phyloP scores from a whole-genome alignment of 2,329 filamentous ascomycete genomes.

The Penicillium verrucosum region DNA sequence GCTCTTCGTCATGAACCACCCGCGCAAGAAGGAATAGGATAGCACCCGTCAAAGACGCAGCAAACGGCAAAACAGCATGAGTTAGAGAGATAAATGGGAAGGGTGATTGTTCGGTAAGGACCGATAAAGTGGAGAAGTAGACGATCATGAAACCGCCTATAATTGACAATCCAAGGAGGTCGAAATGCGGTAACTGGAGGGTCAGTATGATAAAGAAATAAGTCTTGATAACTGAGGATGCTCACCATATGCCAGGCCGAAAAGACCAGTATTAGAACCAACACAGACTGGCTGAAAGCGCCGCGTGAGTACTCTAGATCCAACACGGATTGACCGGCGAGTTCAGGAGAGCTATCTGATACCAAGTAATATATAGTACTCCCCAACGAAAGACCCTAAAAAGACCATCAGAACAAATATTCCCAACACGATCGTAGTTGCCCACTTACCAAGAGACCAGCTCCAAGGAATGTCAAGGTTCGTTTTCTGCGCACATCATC shows the following conservation, averaged over 20 bases:
- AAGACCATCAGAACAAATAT: conserved; percentile 4
- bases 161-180: conserved; percentile 39
- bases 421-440: neutral
- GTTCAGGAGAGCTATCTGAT: conserved; percentile 35
- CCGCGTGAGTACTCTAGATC: conserved; percentile 39
- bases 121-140: conserved; percentile 32
- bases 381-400: conserved; percentile 36
- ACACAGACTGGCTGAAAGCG: conserved; percentile 34
- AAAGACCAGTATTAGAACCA: conserved; percentile 35
- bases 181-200: conserved; percentile 41
- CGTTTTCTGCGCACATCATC: conserved; percentile 26
- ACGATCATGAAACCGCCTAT: conserved; percentile 37
- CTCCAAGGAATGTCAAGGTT: conserved; percentile 28
- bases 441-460: conserved; percentile 30
- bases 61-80: conserved; percentile 29
- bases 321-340: conserved; percentile 40
- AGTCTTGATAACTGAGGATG: neutral
- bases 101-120: conserved; percentile 29
- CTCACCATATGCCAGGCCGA: conserved; percentile 43
- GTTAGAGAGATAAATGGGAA: conserved; percentile 32
- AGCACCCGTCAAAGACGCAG: conserved; percentile 30
- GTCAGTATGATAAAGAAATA: conserved; percentile 7
- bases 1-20: conserved; percentile 29
- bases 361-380: conserved; percentile 35
- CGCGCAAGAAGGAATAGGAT: conserved; percentile 29